A percentile compares a stretch with the other conserved stretches of the same genome.
phyloP scores from a whole-genome alignment of 129 eudicot species.

The Logfia minima region DNA sequence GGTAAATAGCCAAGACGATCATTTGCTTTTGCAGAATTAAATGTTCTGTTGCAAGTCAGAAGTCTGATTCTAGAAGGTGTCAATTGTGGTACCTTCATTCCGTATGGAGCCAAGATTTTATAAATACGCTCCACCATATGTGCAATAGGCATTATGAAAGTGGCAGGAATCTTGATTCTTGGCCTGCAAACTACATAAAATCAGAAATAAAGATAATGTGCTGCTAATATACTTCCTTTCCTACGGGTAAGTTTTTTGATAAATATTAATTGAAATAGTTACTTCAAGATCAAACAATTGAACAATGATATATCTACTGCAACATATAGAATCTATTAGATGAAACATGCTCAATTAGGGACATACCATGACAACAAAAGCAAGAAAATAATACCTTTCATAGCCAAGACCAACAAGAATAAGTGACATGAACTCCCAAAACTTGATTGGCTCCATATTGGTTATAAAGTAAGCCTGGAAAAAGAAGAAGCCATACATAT shows the following conservation, averaged over 20 bases:
- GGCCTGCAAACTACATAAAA: constrained; percentile 89
- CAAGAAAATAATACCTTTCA: constrained; percentile 65
- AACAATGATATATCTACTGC: neutral
- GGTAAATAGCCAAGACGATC: constrained; percentile 91
- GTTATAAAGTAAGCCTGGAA: constrained; percentile 94
- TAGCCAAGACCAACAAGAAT: constrained; percentile 94
- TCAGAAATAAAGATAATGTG: constrained; percentile 56
- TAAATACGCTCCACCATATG: constrained; percentile 51
- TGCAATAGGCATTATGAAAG: constrained; percentile 93
- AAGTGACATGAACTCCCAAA: constrained; percentile 91
- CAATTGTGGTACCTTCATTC: constrained; percentile 95
- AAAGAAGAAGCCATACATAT: constrained; percentile 21
- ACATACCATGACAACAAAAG: neutral
- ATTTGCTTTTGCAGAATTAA: constrained; percentile 82
- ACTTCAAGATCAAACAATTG: neutral
- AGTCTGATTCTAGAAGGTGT: constrained; percentile 96
- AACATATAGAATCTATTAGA: neutral
- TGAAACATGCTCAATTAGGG: neutral
- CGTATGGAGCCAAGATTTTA: constrained; percentile 70
- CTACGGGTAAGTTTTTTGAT: neutral
- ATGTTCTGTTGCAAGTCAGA: constrained; percentile 76
- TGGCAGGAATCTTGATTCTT: constrained; percentile 71
- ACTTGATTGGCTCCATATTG: constrained; percentile 91
- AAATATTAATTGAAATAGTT: neutral
- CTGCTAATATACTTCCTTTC: constrained; percentile 12